Evolutionary conservation across 2,329 filamentous ascomycete species (phyloP).

Genomic region (Penicillium glabrum): DNA sequence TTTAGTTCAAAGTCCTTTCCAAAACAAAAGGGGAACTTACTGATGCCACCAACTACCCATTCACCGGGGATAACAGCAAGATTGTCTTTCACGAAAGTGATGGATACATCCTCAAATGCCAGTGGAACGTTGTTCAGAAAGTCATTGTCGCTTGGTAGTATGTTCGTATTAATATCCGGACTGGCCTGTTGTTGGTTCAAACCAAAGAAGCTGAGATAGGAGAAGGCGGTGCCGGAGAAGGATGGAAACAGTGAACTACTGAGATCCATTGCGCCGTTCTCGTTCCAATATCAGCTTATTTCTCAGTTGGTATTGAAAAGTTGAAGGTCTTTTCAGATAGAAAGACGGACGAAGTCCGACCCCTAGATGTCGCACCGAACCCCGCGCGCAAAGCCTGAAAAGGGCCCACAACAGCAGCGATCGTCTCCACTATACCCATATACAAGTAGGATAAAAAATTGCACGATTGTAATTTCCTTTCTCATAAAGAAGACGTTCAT

Average conservation of each 20-base stretch:
- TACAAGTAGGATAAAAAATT: neutral
- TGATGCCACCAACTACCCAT: conserved; percentile 8
- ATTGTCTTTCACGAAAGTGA: conserved; percentile 7
- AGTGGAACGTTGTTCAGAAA: conserved; percentile 1
- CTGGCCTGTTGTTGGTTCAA: conserved; percentile 1
- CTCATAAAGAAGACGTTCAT: no score
- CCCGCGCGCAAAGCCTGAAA: neutral
- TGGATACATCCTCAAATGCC: conserved; percentile 4
- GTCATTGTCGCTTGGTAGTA: neutral
- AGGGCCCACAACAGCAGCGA: neutral
- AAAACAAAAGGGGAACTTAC: neutral
- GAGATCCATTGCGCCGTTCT: conserved; percentile 5
- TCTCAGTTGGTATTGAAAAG: neutral
- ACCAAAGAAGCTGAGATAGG: conserved; percentile 3
- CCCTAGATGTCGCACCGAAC: neutral
- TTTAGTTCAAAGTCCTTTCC: neutral
- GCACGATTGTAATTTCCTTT: no score
- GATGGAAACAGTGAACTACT: conserved; percentile 1
- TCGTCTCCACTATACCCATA: neutral
- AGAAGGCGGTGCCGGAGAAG: conserved; percentile 5
- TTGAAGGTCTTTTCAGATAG: neutral
- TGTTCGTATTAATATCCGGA: neutral
- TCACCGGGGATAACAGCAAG: conserved; percentile 10
- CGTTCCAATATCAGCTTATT: neutral
- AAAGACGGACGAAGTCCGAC: neutral